These are phyloP conservation scores for Tulasnella sp. DNA, from an alignment of 768 basidiomycete species.

Conservation along the genomic window DNA sequence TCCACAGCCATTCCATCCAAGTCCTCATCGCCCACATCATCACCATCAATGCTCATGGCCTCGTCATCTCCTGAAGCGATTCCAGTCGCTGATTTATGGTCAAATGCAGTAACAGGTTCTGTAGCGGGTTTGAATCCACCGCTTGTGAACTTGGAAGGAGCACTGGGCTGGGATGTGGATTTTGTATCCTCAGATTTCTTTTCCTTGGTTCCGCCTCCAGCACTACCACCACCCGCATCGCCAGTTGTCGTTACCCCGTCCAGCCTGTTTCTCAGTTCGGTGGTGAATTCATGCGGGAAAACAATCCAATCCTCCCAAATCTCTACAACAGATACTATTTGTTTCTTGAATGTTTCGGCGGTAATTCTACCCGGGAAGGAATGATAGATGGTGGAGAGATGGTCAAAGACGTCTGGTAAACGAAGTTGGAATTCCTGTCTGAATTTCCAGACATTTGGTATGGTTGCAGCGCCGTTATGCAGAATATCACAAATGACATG, in stretches of 20 bases:
- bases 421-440: constrained; percentile 86
- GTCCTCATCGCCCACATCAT: constrained; percentile 9
- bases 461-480: constrained; percentile 86
- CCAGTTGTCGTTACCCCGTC: constrained; percentile 41
- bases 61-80: constrained; percentile 24
- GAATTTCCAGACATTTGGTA: constrained; percentile 96
- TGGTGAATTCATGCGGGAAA: constrained; percentile 76
- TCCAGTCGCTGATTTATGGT: constrained; percentile 26
- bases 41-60: constrained; percentile 26
- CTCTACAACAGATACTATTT: constrained; percentile 78
- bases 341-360: constrained; percentile 89
- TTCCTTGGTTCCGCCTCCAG: constrained; percentile 22
- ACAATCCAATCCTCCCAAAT: constrained; percentile 99
- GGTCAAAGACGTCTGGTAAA: constrained; percentile 90
- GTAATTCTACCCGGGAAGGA: constrained; percentile 94
- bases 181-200: constrained; percentile 20
- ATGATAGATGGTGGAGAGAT: constrained; percentile 84
- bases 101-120: constrained; percentile 16
- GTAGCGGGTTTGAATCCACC: constrained; percentile 61
- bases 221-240: constrained; percentile 21
- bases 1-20: constrained; percentile 11
- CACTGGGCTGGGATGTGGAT: constrained; percentile 22
- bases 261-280: constrained; percentile 56
- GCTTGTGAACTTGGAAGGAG: constrained; percentile 56
- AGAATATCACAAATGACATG: constrained; percentile 96